Percentiles rank a stretch among this genome's conserved stretches.
Evolutionary conservation across 495 filamentous ascomycete genomes (phyloP).

Genomic region (Choiromyces venosus): DNA sequence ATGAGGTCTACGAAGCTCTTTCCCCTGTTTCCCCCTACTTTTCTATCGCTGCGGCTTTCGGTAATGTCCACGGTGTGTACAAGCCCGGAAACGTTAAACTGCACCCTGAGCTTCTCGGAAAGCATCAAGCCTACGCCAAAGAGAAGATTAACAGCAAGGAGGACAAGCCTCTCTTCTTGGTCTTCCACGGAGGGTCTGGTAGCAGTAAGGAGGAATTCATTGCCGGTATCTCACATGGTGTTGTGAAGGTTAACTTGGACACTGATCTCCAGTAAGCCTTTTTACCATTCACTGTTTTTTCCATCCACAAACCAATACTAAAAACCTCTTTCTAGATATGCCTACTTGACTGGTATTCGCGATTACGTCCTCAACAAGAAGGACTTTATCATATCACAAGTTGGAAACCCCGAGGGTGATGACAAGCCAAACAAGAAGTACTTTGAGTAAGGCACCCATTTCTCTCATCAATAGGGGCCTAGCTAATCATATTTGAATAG

Average conservation of each 20-base stretch:
- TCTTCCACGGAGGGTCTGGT: constrained; percentile 97
- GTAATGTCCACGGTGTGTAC: constrained; percentile 99
- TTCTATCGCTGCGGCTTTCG: constrained; percentile 96
- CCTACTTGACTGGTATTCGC: constrained; percentile 83
- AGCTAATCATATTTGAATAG: constrained; percentile 23
- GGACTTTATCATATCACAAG: constrained; percentile 76
- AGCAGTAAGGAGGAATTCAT: constrained; percentile 81
- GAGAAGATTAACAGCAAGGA: constrained; percentile 61
- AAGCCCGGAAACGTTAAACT: constrained; percentile 96
- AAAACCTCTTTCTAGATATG: constrained; percentile 46
- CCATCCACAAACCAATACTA: neutral
- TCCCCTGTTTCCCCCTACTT: constrained; percentile 82
- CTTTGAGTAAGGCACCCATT: constrained; percentile 60
- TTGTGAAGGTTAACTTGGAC: constrained; percentile 97
- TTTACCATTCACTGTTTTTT: neutral
- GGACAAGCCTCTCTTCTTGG: constrained; percentile 93
- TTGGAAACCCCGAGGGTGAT: constrained; percentile 91
- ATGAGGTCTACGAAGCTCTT: constrained; percentile 77
- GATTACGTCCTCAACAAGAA: constrained; percentile 92
- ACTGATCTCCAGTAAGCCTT: constrained; percentile 63
- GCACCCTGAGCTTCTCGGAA: constrained; percentile 84
- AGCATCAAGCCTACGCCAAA: constrained; percentile 88
- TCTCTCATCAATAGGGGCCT: neutral
- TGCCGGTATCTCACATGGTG: constrained; percentile 82
- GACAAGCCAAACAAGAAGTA: constrained; percentile 99